Evolutionary conservation across 1,139 yeast species (phyloP).

Genomic region (Candida sp.): DNA sequence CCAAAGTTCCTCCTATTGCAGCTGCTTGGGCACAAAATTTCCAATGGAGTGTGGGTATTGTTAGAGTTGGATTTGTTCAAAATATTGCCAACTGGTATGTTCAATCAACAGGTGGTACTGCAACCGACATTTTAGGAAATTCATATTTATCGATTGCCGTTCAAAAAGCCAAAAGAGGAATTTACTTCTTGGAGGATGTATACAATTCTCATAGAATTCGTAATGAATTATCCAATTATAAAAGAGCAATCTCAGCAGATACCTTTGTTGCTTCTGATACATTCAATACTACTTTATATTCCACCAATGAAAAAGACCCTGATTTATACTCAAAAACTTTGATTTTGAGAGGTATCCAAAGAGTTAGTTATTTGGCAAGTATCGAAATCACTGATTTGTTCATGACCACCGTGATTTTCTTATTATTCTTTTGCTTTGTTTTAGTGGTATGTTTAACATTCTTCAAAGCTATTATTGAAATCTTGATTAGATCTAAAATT

Average conservation of each 20-base stretch:
- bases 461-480: conserved; percentile 74
- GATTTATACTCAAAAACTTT: conserved; percentile 60
- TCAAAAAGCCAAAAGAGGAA: conserved; percentile 41
- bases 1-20: conserved; percentile 92
- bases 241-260: conserved; percentile 19
- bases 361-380: conserved; percentile 81
- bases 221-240: conserved; percentile 24
- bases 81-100: conserved; percentile 89
- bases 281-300: conserved; percentile 54
- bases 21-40: conserved; percentile 99
- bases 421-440: conserved; percentile 74
- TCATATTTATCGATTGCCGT: conserved; percentile 71
- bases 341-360: conserved; percentile 85
- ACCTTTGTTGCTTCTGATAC: conserved; percentile 44
- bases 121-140: conserved; percentile 66
- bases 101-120: conserved; percentile 91
- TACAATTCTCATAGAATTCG: conserved; percentile 14
- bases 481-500: conserved; percentile 56
- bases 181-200: conserved; percentile 13
- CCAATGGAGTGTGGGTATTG: conserved; percentile 94
- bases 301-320: conserved; percentile 67
- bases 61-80: conserved; percentile 79
- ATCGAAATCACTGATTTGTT: conserved; percentile 86
- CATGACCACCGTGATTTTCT: conserved; percentile 82
- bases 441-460: conserved; percentile 61